Evolutionary conservation across 176 grass and related monocot species (phyloP), one percentile per base, ranked within the genome.

Genomic region (Leersia perrieri): DNA sequence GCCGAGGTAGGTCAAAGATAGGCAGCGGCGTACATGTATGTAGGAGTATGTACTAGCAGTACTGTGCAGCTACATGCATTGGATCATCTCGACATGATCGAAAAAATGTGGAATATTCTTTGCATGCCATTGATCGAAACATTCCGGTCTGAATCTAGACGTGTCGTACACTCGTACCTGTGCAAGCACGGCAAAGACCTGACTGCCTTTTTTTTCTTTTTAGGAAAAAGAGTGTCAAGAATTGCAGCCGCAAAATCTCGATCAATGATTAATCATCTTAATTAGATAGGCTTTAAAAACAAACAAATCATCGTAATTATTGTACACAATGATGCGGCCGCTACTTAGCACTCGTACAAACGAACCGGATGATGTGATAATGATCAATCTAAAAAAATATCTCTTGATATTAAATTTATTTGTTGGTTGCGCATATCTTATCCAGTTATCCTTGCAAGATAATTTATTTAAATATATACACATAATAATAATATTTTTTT

Each of bases 21-120:
- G 34, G 33, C 20, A 20, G 34, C 20, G 33, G 34, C 34, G 33
- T 33, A 66, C 32, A 27, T 4, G 11, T 13, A n/a, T n/a, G n/a
- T n/a, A n/a, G n/a, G n/a, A n/a, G n/a, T n/a, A n/a, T n/a, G n/a
- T n/a, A n/a, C n/a, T n/a, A n/a, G 16, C 49, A n/a, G 47, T n/a
- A 7, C 77, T 68, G 42, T 68, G n/a, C 22, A 79, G 63, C 20
- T 49, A 35, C 30, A 53, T 28, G 9, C 5, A 44, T 53, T 1
- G 1, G 49, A 51, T 22, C 14, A 42, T 31, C 23, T 63, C 47
- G 2, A 53, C 49, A 53, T 1, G 6, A 3, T n/a, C 7, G 20
- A 20, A 22, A 22, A 7, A 53, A 53, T 53, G 2, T 53, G 1
- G 68, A 70, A 72, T 82, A 72, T 82, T 82, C 55, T 66, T 57